phyloP scores from a whole-genome alignment of 2,329 filamentous ascomycete genomes.

The Cladorrhinum sp. region DNA sequence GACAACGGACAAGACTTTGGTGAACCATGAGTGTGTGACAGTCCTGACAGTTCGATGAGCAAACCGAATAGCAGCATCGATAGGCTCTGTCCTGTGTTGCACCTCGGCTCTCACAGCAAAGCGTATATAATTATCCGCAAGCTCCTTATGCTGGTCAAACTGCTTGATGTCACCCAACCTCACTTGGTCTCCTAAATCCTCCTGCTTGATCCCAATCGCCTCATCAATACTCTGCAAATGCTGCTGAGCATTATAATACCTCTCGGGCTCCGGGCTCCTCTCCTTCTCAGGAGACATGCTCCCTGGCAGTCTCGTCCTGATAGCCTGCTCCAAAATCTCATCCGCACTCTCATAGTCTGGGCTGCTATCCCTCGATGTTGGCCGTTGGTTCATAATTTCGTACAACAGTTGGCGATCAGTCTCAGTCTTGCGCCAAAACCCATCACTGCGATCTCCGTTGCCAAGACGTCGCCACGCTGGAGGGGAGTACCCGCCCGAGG shows the following conservation, averaged over 20 bases:
- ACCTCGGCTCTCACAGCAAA: conserved; percentile 86
- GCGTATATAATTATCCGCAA: conserved; percentile 66
- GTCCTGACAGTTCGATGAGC: conserved; percentile 57
- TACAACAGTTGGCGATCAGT: conserved; percentile 39
- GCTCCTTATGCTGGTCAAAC: conserved; percentile 30
- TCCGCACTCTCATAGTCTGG: conserved; percentile 36
- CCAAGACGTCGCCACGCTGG: conserved; percentile 59
- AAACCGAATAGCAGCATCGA: conserved; percentile 68
- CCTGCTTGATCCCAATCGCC: conserved; percentile 32
- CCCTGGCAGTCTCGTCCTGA: conserved; percentile 55
- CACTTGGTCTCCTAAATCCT: conserved; percentile 35
- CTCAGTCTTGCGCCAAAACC: conserved; percentile 59
- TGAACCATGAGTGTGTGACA: conserved; percentile 67
- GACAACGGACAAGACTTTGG: conserved; percentile 60
- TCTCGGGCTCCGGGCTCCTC: conserved; percentile 46
- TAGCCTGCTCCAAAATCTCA: conserved; percentile 48
- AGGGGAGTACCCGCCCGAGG: conserved; percentile 57
- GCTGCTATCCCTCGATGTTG: conserved; percentile 29
- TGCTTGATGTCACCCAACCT: conserved; percentile 14
- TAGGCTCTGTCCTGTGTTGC: conserved; percentile 79
- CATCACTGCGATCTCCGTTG: conserved; percentile 56
- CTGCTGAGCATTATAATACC: conserved; percentile 17
- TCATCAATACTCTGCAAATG: conserved; percentile 17
- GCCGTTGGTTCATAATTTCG: conserved; percentile 25
- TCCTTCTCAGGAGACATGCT: conserved; percentile 55